Evolutionary conservation across 192 early-diverging fungal species (phyloP).

Genomic region (Podila verticillata): DNA sequence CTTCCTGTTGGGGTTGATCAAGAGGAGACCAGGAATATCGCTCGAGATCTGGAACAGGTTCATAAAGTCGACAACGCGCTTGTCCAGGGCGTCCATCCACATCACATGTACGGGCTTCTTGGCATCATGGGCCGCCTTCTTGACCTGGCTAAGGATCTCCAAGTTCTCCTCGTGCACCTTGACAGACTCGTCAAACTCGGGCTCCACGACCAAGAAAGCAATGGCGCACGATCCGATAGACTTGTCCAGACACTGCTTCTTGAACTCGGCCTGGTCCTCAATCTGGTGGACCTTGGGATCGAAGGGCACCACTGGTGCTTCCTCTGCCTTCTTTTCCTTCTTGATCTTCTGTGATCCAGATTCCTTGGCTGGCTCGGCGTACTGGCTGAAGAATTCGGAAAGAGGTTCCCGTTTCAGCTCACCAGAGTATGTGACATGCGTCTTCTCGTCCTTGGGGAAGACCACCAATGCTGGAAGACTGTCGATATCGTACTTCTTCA

Average conservation of each 20-base stretch:
- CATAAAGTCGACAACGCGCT: slow-evolving; percentile 54
- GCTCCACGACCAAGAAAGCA: slow-evolving; percentile 51
- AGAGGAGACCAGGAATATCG: slow-evolving; percentile 67
- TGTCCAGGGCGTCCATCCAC: slow-evolving; percentile 69
- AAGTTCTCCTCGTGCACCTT: slow-evolving; percentile 54
- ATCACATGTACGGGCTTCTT: slow-evolving; percentile 57
- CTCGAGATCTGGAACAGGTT: slow-evolving; percentile 65
- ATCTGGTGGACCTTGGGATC: slow-evolving; percentile 52
- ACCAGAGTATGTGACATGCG: slow-evolving; percentile 66
- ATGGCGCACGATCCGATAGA: slow-evolving; percentile 54
- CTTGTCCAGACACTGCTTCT: slow-evolving; percentile 51
- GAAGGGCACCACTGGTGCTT: slow-evolving; percentile 19
- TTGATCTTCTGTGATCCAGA: slow-evolving; percentile 22
- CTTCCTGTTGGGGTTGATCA: slow-evolving; percentile 65
- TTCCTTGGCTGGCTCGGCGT: slow-evolving; percentile 54
- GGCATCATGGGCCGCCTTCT: slow-evolving; percentile 42
- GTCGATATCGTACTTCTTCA: slow-evolving; percentile 67
- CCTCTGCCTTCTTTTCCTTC: slow-evolving; percentile 18
- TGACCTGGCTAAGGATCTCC: slow-evolving; percentile 50
- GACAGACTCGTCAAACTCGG: slow-evolving; percentile 52
- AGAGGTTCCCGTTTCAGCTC: slow-evolving; percentile 72
- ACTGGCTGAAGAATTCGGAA: slow-evolving; percentile 69
- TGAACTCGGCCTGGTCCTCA: slow-evolving; percentile 42
- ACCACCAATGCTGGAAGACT: slow-evolving; percentile 76
- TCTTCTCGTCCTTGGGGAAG: slow-evolving; percentile 60